A percentile compares a stretch with the other conserved stretches of the same genome.
Evolutionary conservation across 2,329 filamentous ascomycete genomes (phyloP).

Genomic region (Metarhizium robertsii): DNA sequence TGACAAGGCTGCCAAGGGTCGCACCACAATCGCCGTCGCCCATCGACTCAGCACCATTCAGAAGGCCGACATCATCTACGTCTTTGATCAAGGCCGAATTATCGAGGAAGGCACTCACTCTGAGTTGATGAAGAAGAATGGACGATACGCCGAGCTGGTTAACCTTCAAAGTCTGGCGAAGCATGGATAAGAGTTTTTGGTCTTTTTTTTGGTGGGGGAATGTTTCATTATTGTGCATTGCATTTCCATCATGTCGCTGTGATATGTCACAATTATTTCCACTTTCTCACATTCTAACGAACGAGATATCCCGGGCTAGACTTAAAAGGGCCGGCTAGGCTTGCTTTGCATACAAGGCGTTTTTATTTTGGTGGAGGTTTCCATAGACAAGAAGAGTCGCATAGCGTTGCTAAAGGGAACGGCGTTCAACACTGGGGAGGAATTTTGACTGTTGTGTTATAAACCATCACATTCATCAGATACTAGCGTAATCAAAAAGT

Average conservation of each 20-base stretch:
- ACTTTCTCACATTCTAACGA: background rate
- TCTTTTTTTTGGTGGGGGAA: background rate
- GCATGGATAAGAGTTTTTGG: conserved; percentile 19
- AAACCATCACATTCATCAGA: no score
- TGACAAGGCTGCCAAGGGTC: conserved; percentile 71
- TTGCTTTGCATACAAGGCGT: conserved; percentile 1
- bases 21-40: conserved; percentile 90
- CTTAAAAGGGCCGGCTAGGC: background rate
- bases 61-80: conserved; percentile 89
- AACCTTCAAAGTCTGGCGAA: conserved; percentile 71
- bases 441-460: background rate
- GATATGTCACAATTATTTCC: background rate
- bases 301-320: background rate
- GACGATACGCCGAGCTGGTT: conserved; percentile 70
- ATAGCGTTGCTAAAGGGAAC: background rate
- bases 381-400: background rate
- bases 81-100: conserved; percentile 84
- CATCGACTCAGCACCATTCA: conserved; percentile 89
- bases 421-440: background rate
- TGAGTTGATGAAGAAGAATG: conserved; percentile 60
- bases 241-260: background rate
- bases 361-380: background rate
- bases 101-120: conserved; percentile 76
- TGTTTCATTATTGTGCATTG: background rate
- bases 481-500: no score